phyloP scores from a whole-genome alignment of 768 basidiomycete species.

The Leccinum uliginosum region DNA sequence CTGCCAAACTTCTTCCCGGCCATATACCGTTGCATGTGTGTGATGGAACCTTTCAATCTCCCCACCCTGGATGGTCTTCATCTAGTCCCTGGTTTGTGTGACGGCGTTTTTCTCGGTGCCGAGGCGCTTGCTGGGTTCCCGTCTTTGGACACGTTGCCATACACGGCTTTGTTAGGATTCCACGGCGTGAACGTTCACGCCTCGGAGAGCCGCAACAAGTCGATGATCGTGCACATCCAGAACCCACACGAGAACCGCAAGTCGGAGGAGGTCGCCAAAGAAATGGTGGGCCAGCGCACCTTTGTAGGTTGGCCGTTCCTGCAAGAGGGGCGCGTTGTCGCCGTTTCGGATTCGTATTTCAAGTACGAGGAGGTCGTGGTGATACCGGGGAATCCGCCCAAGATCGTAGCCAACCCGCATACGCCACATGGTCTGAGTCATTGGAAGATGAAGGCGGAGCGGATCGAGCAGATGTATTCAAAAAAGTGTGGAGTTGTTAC shows the following conservation, averaged over 20 bases:
- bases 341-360: conserved; percentile 83
- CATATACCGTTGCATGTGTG: conserved; percentile 72
- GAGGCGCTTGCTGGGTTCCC: conserved; percentile 94
- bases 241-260: conserved; percentile 67
- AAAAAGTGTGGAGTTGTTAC: conserved; percentile 87
- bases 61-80: conserved; percentile 84
- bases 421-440: conserved; percentile 56
- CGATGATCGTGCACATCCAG: conserved; percentile 84
- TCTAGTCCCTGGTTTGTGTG: conserved; percentile 79
- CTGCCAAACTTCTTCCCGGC: conserved; percentile 94
- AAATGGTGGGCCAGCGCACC: conserved; percentile 70
- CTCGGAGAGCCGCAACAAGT: conserved; percentile 85
- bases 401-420: conserved; percentile 72
- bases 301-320: conserved; percentile 94
- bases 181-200: conserved; percentile 95
- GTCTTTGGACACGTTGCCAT: conserved; percentile 84
- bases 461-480: conserved; percentile 80
- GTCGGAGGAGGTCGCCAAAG: conserved; percentile 66
- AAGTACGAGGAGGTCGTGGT: conserved; percentile 72
- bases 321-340: conserved; percentile 84
- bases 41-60: conserved; percentile 79
- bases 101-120: conserved; percentile 83
- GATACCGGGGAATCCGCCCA: conserved; percentile 45
- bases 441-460: conserved; percentile 81
- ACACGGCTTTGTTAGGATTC: conserved; percentile 68